Conservation (phyloP, 805 yeast species). For the Pichia nanzhaoensis region DNA sequence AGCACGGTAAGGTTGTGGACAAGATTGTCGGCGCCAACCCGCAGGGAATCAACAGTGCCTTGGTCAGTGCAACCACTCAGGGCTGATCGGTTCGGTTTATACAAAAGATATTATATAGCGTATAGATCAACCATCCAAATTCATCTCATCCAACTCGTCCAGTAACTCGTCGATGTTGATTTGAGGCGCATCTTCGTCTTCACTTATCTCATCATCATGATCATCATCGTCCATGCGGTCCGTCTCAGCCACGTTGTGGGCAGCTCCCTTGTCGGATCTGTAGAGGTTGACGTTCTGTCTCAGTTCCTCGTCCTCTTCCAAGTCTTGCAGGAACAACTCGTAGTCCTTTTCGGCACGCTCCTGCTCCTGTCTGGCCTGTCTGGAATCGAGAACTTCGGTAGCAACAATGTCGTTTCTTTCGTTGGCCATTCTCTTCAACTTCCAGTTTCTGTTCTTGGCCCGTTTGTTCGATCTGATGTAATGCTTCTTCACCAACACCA, state of each 20-base stretch:
- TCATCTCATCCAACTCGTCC: slow-evolving; percentile 94
- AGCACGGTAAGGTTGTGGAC: slow-evolving; percentile 51
- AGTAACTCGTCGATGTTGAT: slow-evolving; percentile 86
- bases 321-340: slow-evolving; percentile 91
- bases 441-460: slow-evolving; percentile 78
- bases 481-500: slow-evolving; percentile 79
- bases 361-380: slow-evolving; percentile 79
- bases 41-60: slow-evolving; percentile 26
- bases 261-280: slow-evolving; percentile 43
- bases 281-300: slow-evolving; percentile 87
- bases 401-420: slow-evolving; percentile 89
- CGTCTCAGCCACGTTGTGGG: slow-evolving; percentile 11
- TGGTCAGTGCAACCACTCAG: slow-evolving; percentile 2
- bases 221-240: slow-evolving; percentile 20
- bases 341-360: slow-evolving; percentile 93
- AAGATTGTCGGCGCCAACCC: slow-evolving; percentile 64
- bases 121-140: slow-evolving; percentile 48
- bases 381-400: slow-evolving; percentile 33
- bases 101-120: neutral
- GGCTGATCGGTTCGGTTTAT: neutral
- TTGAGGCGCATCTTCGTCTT: slow-evolving; percentile 79
- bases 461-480: slow-evolving; percentile 74
- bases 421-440: slow-evolving; percentile 93
- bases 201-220: slow-evolving; percentile 38
- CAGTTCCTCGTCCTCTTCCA: slow-evolving; percentile 94